Conservation (phyloP, 2,329 filamentous ascomycete genomes). For the Pestalotiopsis fici region DNA sequence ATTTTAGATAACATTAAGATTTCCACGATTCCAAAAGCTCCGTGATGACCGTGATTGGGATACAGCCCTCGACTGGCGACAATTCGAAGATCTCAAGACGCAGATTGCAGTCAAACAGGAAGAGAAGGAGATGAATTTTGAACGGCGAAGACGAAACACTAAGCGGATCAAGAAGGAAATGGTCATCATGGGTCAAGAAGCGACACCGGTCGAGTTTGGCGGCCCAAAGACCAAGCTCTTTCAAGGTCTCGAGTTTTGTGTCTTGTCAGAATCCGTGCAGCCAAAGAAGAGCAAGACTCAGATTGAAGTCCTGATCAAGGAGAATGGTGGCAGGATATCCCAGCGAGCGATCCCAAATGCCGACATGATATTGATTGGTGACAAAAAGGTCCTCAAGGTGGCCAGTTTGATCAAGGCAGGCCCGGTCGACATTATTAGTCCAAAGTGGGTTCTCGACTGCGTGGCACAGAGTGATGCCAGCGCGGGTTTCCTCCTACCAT, state of each 20-base stretch:
- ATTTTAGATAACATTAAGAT: constrained; percentile 70
- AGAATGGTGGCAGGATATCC: constrained; percentile 77
- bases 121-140: constrained; percentile 77
- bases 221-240: constrained; percentile 68
- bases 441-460: constrained; percentile 84
- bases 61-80: constrained; percentile 73
- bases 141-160: constrained; percentile 55
- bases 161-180: constrained; percentile 71
- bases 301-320: constrained; percentile 79
- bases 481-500: constrained; percentile 58
- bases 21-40: constrained; percentile 84
- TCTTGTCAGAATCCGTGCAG: constrained; percentile 74
- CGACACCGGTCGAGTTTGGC: constrained; percentile 45
- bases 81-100: constrained; percentile 72
- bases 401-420: constrained; percentile 77
- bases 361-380: constrained; percentile 73
- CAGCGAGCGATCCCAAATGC: constrained; percentile 68
- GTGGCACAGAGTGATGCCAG: constrained; percentile 55
- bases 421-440: constrained; percentile 71
- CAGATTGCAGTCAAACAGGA: constrained; percentile 70
- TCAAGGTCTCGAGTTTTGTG: constrained; percentile 75
- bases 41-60: constrained; percentile 85
- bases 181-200: constrained; percentile 70
- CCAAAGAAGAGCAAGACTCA: constrained; percentile 80
- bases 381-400: constrained; percentile 79